Evolutionary conservation across 78 protist species (phyloP), one percentile per base, ranked within the genome.

Genomic region (Dictyostelium discoideum): DNA sequence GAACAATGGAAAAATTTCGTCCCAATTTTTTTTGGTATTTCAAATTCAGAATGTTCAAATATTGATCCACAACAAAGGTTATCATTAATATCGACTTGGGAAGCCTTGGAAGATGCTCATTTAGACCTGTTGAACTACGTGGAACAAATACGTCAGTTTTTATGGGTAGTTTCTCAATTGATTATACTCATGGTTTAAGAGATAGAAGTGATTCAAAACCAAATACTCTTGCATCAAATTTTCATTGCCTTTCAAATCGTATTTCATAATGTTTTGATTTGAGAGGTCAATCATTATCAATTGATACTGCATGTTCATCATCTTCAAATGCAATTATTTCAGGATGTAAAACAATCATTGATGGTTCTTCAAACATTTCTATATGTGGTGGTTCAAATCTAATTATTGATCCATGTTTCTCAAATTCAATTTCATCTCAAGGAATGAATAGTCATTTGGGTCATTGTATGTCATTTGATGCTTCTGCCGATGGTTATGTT

Each of bases 31-130:
- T 97, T 92, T 77, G 85, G 26, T 14, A 24, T 97, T 7, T 11
- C 97, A 7, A 60, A 50, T 3, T 50, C 26, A 26, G 98, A 90
- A 20, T 92, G 96, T 13, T 63, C 77, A 26, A 6, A 6, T 8
- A 96, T 97, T 77, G 98, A 97, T 69, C 98, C 98, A 18, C 97
- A 97, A 92, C 97, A 96, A 79, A 76, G 98, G 5, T 39, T 97
- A 0, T 78, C 93, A 24, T 96, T 97, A 5, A 86, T 92, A 69
- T 65, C 76, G 16, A 20, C 93, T 8, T 60, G 32, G 13, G 96
- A 73, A 32, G 96, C 98, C 0, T 22, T 97, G 8, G 90, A 81
- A 10, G 96, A 86, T 84, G 57, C 96, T 8, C 42, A 81, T n/a
- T 46, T 81, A 4, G 67, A 39, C 42, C 69, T 1, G 22, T 16